Conservation (phyloP, 163 green algal genomes). For the Chlamydomonas reinhardtii region DNA sequence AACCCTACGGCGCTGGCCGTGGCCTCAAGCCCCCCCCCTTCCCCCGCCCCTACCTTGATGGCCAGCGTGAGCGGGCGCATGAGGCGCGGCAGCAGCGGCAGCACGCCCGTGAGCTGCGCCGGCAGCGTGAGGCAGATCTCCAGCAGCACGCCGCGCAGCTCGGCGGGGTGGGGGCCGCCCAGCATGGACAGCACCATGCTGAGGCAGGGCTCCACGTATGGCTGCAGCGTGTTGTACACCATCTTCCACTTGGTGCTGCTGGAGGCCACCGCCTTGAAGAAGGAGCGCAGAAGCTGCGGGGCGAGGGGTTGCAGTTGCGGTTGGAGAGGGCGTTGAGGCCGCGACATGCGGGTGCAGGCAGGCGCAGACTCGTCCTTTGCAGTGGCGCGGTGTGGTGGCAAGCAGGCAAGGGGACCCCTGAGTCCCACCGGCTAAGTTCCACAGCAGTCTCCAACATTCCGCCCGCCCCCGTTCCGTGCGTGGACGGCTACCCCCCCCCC, state of each 20-base stretch:
- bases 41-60: slow-evolving; percentile 67
- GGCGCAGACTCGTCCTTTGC: too few species aligned
- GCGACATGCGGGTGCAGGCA: too few species aligned
- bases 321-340: too few species aligned
- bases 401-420: too few species aligned
- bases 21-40: too few species aligned
- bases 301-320: too few species aligned
- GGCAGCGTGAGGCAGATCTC: slow-evolving; percentile 93
- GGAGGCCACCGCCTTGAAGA: slow-evolving; percentile 81
- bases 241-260: slow-evolving; percentile 50
- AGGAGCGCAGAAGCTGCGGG: slow-evolving; percentile 74
- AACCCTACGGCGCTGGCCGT: too few species aligned
- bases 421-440: too few species aligned
- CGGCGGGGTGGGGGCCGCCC: slow-evolving; percentile 62
- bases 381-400: too few species aligned
- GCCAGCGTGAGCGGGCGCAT: slow-evolving; percentile 88
- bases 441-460: too few species aligned
- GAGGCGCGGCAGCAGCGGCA: slow-evolving; percentile 86
- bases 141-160: slow-evolving; percentile 70
- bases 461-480: too few species aligned
- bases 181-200: slow-evolving; percentile 72
- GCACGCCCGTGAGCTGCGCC: slow-evolving; percentile 79
- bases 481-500: too few species aligned
- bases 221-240: slow-evolving; percentile 73
- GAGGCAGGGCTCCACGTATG: slow-evolving; percentile 72